These are phyloP conservation scores for Neoascochyta sp. DNA, from an alignment of 2,329 filamentous ascomycete species.

Conservation along the genomic window DNA sequence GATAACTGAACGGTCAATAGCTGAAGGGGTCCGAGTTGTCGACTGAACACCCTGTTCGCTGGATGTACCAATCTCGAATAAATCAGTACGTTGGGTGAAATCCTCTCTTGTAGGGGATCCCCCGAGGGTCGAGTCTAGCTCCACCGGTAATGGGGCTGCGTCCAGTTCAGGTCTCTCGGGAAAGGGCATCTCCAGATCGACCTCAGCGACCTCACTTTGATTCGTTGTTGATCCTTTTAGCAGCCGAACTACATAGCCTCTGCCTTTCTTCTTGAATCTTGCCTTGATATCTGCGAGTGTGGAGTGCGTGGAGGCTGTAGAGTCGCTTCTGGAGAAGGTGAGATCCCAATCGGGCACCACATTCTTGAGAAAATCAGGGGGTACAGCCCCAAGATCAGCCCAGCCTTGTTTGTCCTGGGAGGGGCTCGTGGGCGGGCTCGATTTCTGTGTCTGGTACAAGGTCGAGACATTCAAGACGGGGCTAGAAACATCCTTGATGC, in stretches of 20 bases:
- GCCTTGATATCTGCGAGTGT: slow-evolving; percentile 31
- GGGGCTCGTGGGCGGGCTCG: slow-evolving; percentile 24
- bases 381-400: slow-evolving; percentile 28
- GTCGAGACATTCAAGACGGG: slow-evolving; percentile 13
- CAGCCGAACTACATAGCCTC: slow-evolving; percentile 30
- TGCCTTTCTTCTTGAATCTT: slow-evolving; percentile 33
- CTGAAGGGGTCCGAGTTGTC: background rate
- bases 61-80: slow-evolving; percentile 28
- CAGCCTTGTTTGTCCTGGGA: slow-evolving; percentile 24
- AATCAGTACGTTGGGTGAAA: slow-evolving; percentile 1
- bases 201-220: slow-evolving; percentile 25
- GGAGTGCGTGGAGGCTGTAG: slow-evolving; percentile 23
- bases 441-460: slow-evolving; percentile 18
- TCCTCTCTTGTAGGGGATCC: background rate
- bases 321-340: slow-evolving; percentile 25
- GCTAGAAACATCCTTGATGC: too few relatives aligned
- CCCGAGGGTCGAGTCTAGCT: slow-evolving; percentile 13
- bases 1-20: background rate
- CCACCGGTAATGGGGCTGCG: slow-evolving; percentile 9
- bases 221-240: slow-evolving; percentile 25
- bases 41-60: slow-evolving; percentile 16
- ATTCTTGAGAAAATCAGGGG: slow-evolving; percentile 26
- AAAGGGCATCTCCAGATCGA: slow-evolving; percentile 16
- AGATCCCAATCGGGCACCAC: slow-evolving; percentile 31
- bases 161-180: slow-evolving; percentile 13